Evolutionary conservation across 139 green algal species (phyloP).

Genomic region (Micractinium conductrix): DNA sequence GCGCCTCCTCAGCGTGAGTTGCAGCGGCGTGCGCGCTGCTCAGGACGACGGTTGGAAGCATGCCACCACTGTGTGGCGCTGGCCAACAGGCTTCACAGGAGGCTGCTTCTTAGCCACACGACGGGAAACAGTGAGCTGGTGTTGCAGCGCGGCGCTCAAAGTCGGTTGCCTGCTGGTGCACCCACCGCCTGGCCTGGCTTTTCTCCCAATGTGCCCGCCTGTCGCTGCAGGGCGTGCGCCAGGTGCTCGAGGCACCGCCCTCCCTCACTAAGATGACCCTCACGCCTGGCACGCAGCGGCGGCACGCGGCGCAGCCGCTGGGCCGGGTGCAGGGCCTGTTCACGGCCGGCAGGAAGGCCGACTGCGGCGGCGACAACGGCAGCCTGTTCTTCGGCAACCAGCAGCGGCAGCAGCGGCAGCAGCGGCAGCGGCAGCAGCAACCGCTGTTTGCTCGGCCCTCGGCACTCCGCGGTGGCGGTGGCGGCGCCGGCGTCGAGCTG

Average conservation of each 20-base stretch:
- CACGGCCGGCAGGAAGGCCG: not conserved
- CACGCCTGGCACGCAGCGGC: not conserved
- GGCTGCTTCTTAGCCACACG: too few species aligned
- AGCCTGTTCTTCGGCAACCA: not conserved
- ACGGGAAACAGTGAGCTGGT: too few species aligned
- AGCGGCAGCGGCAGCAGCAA: not conserved
- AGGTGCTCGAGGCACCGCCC: constrained; percentile 1
- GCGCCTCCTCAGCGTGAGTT: not conserved
- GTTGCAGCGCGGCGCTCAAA: too few species aligned
- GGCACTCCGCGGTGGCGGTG: not conserved
- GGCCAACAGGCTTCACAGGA: too few species aligned
- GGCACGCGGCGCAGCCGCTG: not conserved
- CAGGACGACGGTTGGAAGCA: too few species aligned
- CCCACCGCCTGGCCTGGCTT: too few species aligned
- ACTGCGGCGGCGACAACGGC: not conserved
- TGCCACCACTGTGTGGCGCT: too few species aligned
- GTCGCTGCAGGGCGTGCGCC: constrained; percentile 1
- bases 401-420: constrained; percentile 8
- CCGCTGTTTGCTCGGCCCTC: too few species aligned
- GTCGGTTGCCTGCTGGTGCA: too few species aligned
- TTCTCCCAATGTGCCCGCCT: too few species aligned
- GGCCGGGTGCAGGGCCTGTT: not conserved
- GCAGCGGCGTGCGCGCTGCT: not conserved
- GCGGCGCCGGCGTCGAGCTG: not conserved
- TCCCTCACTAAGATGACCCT: not conserved